phyloP scores from a whole-genome alignment of 768 basidiomycete species.

The Termitomyces sp. region DNA sequence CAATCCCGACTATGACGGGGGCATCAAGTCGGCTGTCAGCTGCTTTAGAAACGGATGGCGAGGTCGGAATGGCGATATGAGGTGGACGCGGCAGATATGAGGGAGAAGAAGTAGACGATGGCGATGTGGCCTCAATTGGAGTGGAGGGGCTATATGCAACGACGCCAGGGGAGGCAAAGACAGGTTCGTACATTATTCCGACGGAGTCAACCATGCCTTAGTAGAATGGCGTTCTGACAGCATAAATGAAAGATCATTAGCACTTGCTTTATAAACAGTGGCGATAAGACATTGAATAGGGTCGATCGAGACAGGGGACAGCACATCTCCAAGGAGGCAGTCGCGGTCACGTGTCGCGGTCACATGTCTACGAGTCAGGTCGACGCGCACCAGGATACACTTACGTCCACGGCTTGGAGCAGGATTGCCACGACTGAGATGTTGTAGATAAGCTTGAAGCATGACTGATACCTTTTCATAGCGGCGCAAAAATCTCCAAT shows the following conservation, averaged over 20 bases:
- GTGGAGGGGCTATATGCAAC: not conserved
- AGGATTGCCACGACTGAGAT: too few species aligned
- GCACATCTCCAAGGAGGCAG: too few species aligned
- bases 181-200: not conserved
- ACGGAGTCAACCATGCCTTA: not conserved
- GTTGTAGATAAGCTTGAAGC: too few species aligned
- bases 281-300: conserved; percentile 7
- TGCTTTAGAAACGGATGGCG: not conserved
- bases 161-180: not conserved
- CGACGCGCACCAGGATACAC: too few species aligned
- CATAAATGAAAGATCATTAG: not conserved
- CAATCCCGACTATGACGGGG: conserved; percentile 14
- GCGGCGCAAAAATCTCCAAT: not conserved
- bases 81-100: conserved; percentile 3
- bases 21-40: not conserved
- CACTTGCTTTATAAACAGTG: not conserved
- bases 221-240: not conserved
- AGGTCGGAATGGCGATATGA: conserved; percentile 9
- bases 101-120: not conserved
- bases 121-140: not conserved
- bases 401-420: too few species aligned
- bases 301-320: not conserved
- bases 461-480: not conserved
- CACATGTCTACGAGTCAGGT: too few species aligned
- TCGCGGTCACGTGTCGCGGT: not conserved